Evolutionary conservation across 2,329 filamentous ascomycete genomes (phyloP).

Genomic region (Fusarium gaditjirri): DNA sequence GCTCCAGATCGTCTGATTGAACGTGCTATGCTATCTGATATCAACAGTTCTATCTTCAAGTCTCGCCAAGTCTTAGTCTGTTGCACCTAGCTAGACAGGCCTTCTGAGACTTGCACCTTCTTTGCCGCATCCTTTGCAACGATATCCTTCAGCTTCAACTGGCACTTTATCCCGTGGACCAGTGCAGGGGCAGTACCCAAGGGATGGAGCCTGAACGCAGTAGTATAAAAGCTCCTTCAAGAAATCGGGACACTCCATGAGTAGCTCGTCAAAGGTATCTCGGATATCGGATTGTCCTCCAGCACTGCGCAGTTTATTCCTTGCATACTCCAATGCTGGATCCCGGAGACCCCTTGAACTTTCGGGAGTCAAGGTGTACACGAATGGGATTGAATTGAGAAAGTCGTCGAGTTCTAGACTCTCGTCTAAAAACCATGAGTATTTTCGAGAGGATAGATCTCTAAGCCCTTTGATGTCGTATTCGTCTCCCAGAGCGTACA

Average conservation of each 20-base stretch:
- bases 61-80: accelerated
- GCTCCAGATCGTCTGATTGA: no score
- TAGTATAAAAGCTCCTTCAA: constrained; percentile 14
- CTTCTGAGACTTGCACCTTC: neutral
- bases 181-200: constrained; percentile 2
- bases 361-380: constrained; percentile 5
- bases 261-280: neutral
- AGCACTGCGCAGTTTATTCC: neutral
- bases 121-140: neutral
- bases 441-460: constrained; percentile 7
- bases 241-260: constrained; percentile 4
- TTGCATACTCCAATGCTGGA: neutral
- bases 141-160: neutral
- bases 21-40: accelerated
- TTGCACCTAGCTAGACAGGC: neutral
- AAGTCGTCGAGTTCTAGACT: neutral
- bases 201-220: neutral
- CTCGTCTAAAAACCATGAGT: neutral
- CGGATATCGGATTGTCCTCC: neutral
- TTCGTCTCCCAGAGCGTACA: constrained; percentile 26
- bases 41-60: accelerated
- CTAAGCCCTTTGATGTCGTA: constrained; percentile 21
- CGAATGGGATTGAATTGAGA: neutral
- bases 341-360: constrained; percentile 1
- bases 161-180: neutral